These are phyloP conservation scores for Chondrostereum purpureum DNA, from an alignment of 1,284 basidiomycete genomes.

Conservation along the genomic window DNA sequence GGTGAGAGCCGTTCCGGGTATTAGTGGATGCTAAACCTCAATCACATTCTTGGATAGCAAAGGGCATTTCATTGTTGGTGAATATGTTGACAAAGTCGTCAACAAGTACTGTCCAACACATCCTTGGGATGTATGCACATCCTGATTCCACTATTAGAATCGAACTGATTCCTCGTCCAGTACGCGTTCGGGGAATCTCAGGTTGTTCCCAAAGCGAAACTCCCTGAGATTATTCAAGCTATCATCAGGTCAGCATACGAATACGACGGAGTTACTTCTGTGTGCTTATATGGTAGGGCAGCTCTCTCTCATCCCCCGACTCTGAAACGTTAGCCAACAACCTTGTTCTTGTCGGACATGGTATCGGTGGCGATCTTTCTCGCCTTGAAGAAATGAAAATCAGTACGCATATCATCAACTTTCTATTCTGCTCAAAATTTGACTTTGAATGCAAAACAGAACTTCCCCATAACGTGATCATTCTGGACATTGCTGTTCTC, in stretches of 20 bases:
- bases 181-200: conserved; percentile 80
- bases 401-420: conserved; percentile 39
- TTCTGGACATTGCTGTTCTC: conserved; percentile 59
- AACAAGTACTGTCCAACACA: conserved; percentile 56
- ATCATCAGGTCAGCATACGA: conserved; percentile 51
- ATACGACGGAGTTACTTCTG: conserved; percentile 7
- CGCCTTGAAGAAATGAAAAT: conserved; percentile 71
- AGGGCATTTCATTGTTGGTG: conserved; percentile 74
- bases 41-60: conserved; percentile 50
- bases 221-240: conserved; percentile 70
- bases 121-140: conserved; percentile 60
- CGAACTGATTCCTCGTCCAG: conserved; percentile 27
- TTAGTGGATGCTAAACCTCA: too few relatives aligned
- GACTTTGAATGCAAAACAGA: conserved; percentile 31
- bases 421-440: conserved; percentile 9
- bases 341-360: conserved; percentile 73
- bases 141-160: conserved; percentile 4
- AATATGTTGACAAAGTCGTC: conserved; percentile 66
- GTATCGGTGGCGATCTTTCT: conserved; percentile 46
- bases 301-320: conserved; percentile 72
- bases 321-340: conserved; percentile 67
- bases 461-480: conserved; percentile 67
- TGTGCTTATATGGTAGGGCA: conserved; percentile 23
- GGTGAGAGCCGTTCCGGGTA: conserved; percentile 43
- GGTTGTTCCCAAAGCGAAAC: conserved; percentile 57